Conservation (phyloP, 2,329 filamentous ascomycete species). For the Neocucurbitaria cava region DNA sequence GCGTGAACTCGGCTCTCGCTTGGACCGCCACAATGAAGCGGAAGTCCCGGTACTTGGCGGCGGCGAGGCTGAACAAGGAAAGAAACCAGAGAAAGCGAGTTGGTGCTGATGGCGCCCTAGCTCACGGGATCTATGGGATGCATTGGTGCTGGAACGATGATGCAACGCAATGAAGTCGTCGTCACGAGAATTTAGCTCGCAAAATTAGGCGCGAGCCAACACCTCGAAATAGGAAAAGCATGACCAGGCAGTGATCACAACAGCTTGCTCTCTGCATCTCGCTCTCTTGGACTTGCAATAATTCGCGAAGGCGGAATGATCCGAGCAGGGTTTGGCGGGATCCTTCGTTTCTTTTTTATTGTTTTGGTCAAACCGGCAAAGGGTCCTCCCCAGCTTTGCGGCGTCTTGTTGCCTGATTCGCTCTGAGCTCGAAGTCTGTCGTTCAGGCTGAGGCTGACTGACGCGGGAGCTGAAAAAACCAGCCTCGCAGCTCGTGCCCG, state of each 20-base stretch:
- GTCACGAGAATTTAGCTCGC: neutral
- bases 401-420: conserved; percentile 38
- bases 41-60: conserved; percentile 34
- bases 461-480: conserved; percentile 36
- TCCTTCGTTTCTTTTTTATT: conserved; percentile 41
- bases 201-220: conserved; percentile 15
- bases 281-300: conserved; percentile 32
- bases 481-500: conserved; percentile 43
- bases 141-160: conserved; percentile 12
- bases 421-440: conserved; percentile 22
- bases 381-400: conserved; percentile 30
- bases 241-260: conserved; percentile 31
- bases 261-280: conserved; percentile 23
- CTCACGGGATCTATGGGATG: conserved; percentile 11
- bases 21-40: conserved; percentile 31
- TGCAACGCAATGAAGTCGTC: conserved; percentile 8
- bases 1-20: conserved; percentile 30
- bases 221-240: conserved; percentile 31
- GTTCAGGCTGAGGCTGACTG: conserved; percentile 37
- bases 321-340: conserved; percentile 40
- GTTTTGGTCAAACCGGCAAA: conserved; percentile 34
- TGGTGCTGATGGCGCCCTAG: conserved; percentile 22
- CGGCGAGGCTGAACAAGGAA: conserved; percentile 38
- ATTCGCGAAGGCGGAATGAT: conserved; percentile 35
- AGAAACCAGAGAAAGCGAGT: conserved; percentile 11